A percentile compares a stretch with the other conserved stretches of the same genome.
Evolutionary conservation across 2,329 filamentous ascomycete species (phyloP).

Genomic region (Xylaria multiplex): DNA sequence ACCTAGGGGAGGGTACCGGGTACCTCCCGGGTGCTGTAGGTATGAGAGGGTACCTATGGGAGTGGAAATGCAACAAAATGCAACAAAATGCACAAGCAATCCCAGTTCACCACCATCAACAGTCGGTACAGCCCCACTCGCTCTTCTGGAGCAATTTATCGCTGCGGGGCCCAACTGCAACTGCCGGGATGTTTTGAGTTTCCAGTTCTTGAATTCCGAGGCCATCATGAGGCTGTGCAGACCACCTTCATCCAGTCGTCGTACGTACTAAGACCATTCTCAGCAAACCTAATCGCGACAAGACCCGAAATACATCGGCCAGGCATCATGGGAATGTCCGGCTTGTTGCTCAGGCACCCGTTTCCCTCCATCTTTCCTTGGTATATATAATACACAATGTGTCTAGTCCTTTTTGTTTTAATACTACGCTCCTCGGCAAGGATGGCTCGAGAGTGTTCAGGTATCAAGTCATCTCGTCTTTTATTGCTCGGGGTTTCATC

Average conservation of each 20-base stretch:
- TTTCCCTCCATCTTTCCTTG: too few species aligned
- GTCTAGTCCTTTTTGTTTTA: too few species aligned
- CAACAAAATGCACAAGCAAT: background rate
- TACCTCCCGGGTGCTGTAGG: too few species aligned
- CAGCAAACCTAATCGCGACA: background rate
- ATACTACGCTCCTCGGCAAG: too few species aligned
- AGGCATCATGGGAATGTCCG: too few species aligned
- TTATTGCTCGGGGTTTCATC: background rate
- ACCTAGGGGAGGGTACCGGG: too few species aligned
- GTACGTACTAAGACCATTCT: background rate
- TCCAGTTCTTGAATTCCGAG: constrained; percentile 29
- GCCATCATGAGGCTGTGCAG: constrained; percentile 27
- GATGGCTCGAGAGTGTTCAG: too few species aligned
- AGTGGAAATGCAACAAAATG: background rate
- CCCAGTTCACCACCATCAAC: constrained; percentile 10
- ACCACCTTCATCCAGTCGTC: background rate
- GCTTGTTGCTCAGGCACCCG: too few species aligned
- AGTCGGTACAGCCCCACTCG: constrained; percentile 30
- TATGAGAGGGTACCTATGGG: too few species aligned
- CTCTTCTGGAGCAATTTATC: constrained; percentile 33
- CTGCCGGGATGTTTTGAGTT: constrained; percentile 31
- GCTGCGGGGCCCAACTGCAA: constrained; percentile 36
- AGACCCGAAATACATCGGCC: too few species aligned
- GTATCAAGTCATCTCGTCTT: background rate
- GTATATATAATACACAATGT: too few species aligned